Evolutionary conservation across 2,329 filamentous ascomycete genomes (phyloP), one percentile per base, ranked within the genome.

Genomic region (Monilinia laxa): DNA sequence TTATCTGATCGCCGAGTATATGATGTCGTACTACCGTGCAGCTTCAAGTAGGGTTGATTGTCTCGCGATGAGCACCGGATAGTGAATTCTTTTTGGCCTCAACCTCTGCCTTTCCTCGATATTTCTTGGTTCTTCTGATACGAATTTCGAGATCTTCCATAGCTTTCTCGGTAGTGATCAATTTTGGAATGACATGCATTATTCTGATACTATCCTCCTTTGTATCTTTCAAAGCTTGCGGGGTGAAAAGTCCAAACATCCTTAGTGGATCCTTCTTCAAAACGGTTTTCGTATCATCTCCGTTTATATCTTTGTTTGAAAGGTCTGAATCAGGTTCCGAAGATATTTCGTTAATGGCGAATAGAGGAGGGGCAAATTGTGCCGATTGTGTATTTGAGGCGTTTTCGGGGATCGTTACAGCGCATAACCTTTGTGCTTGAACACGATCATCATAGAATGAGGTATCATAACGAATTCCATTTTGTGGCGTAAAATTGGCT

Each of bases 391-490:
- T 63, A 55, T 63, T 45, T 12, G 62, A 57, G 62, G 62, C 62
- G 52, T 64, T 57, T 64, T 64, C 62, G 54, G 60, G 64, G 18
- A 69, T 63, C 42, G 79, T 73, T 66, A 75, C 73, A 88, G 71
- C 64, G 66, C 74, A 75, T 66, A 78, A 76, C 63, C 84, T 79
- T 28, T 77, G 78, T 3, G 89, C 88, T 75, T 87, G 86, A 87
- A 92, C 91, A 57, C 90, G 84, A 70, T 87, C 84, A 76, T 93
- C 90, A 75, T 91, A 94, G 74, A 85, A 84, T 72, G 91, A 88
- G 70, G 81, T 83, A 3, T 90, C 90, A 75, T 90, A 93, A 53
- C 86, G 81, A 69, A 86, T 76, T 42, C 87, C 84, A 16, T 85
- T 80, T 74, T 86, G 82, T n/a, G 85, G 86, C 38, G 85, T 80